Evolutionary conservation across 2,329 filamentous ascomycete species (phyloP).

Genomic region (Orbilia ellipsospora): DNA sequence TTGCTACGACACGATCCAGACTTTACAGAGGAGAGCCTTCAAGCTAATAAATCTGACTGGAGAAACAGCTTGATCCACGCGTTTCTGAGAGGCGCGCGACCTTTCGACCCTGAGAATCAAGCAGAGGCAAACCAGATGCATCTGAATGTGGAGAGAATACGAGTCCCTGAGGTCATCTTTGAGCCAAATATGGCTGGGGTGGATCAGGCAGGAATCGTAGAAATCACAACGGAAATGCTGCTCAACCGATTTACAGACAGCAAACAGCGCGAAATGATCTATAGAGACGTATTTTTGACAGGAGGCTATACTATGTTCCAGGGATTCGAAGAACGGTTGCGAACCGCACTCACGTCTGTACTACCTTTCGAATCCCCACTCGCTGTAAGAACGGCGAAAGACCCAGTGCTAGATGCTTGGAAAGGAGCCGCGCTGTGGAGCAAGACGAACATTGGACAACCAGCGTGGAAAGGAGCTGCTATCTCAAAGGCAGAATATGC

Average conservation of each 20-base stretch:
- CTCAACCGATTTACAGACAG: constrained; percentile 77
- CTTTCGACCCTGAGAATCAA: constrained; percentile 82
- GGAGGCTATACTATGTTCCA: constrained; percentile 90
- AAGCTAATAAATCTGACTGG: constrained; percentile 94
- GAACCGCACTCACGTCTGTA: constrained; percentile 76
- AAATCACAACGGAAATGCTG: constrained; percentile 90
- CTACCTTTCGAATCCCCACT: constrained; percentile 76
- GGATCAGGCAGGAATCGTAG: constrained; percentile 91
- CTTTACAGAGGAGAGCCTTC: constrained; percentile 91
- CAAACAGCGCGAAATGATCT: constrained; percentile 63
- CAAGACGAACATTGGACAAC: constrained; percentile 65
- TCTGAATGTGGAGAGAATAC: constrained; percentile 94
- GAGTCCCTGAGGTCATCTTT: constrained; percentile 92
- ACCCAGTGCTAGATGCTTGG: constrained; percentile 90
- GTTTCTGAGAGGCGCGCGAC: constrained; percentile 86
- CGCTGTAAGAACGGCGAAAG: constrained; percentile 76
- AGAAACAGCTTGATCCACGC: constrained; percentile 90
- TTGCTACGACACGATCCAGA: constrained; percentile 85
- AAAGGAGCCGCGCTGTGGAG: constrained; percentile 90
- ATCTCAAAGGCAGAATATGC: constrained; percentile 84
- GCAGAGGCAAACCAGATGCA: constrained; percentile 88
- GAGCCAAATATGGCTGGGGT: constrained; percentile 90
- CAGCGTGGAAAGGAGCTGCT: constrained; percentile 72
- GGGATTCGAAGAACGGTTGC: constrained; percentile 85
- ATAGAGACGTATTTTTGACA: constrained; percentile 90